Base-by-base conservation (phyloP, 208 protist genomes). In the Wallacemonas collosoma region DNA sequence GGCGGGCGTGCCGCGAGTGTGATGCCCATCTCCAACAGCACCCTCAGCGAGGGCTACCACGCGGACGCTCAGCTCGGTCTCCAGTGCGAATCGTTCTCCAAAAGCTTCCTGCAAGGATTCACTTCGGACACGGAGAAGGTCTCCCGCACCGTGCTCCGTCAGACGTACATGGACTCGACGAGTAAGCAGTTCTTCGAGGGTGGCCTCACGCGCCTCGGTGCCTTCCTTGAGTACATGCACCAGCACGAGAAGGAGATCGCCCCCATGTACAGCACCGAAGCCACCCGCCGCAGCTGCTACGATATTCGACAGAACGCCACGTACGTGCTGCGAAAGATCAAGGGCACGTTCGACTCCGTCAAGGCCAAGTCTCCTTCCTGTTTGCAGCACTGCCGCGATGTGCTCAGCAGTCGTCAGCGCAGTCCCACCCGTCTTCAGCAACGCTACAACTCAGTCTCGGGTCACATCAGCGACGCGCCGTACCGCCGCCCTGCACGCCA, bases 101-200 rank as follows among this genome's bases (percentile, higher is more conserved):
- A 68, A 9, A 56, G 72, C 45, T 86, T 90, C 65, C 61, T 93
- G 6, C 73, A 88, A 50, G 54, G 62, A 12, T 90, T 89, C 69
- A 75, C 76, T 38, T 53, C 66, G 9, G 80, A 85, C 3, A 76
- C 73, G 9, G 88, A 90, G 68, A 68, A 64, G 43, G 68, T 69
- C 9, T 86, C 80, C 43, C 72, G 76, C 36, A 40, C 47, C 17
- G 68, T 88, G 44, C 35, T 73, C 75, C 75, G 75, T 44, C 82
- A 86, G 79, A 73, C 73, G 1, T 87, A 83, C 73, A 73, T 89
- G 72, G 85, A 90, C 58, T 72, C 79, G 0, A 17, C 57, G 3
- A 88, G 77, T 70, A 82, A 79, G 64, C 69, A 81, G 51, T 73
- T 77, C 54, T 64, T 93, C 17, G 85, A 93, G 58, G 67, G 69